Base-by-base conservation (phyloP, 345 rosid species). In the Trapa incisa region DNA sequence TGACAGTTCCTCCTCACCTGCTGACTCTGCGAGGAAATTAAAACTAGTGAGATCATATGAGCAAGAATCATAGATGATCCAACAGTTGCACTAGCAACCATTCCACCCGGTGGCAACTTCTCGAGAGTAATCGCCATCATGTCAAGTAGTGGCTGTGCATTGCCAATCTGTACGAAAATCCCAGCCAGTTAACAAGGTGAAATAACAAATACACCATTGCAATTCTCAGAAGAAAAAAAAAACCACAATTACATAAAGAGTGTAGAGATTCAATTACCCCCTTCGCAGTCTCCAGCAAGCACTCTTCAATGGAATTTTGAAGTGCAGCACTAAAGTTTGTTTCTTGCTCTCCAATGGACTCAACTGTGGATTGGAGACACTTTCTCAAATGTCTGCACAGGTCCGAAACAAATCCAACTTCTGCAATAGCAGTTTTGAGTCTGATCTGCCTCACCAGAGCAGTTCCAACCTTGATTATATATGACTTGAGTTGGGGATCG, bases 351-450 rank as follows among this genome's bases (percentile, higher is more conserved):
- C 87, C 97, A 35, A 52, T 77, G 64, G 92, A 73, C 73, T 87
- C 87, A 64, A 82, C 78, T 2, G 87, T 83, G 47, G 88, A 85
- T 74, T 91, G 97, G 70, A 94, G 83, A 74, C 93, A 86, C 82
- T 89, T 94, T 77, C 99, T 80, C 74, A 94, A 72, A 85, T 94
- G 99, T 77, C 96, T 84, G 78, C 99, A 91, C 69, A 94, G 76
- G 76, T 94, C 99, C 67, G 88, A 84, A 48, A 94, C 95, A 72
- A 84, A 89, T 66, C 87, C 85, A 72, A 85, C 75, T 75, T 94
- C 99, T 37, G 82, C 74, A 39, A 91, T 88, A 76, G 75, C 79
- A 12, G 76, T 74, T 70, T 76, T 80, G 47, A 89, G 81, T 82
- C 96, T 81, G 68, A 91, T 84, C 79, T 89, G 89, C 80, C 83